phyloP scores from a whole-genome alignment of 192 early-diverging fungal species.

The Gonapodya prolifera region DNA sequence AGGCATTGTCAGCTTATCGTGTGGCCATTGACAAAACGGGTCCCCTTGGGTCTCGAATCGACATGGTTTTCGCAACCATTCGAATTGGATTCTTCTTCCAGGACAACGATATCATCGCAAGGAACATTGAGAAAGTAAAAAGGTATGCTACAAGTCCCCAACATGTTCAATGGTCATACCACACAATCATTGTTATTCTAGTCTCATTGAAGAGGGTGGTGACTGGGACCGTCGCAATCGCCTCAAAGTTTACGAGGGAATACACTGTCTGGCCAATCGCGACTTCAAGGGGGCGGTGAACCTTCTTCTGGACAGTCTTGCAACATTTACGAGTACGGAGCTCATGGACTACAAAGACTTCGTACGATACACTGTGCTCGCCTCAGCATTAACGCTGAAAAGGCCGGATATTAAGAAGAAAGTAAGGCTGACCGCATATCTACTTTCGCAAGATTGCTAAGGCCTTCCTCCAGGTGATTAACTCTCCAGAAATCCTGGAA shows the following conservation, averaged over 20 bases:
- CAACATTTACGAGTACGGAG: constrained; percentile 92
- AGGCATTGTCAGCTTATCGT: constrained; percentile 71
- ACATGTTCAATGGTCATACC: background rate
- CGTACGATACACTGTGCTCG: constrained; percentile 84
- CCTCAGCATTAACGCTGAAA: constrained; percentile 73
- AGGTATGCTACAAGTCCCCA: constrained; percentile 22
- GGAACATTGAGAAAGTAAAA: constrained; percentile 71
- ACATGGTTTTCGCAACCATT: constrained; percentile 83
- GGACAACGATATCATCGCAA: constrained; percentile 62
- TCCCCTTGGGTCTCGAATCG: constrained; percentile 84
- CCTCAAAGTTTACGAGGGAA: constrained; percentile 89
- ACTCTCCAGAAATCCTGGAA: constrained; percentile 93
- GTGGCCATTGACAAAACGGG: constrained; percentile 76
- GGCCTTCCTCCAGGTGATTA: constrained; percentile 47
- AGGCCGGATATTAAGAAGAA: constrained; percentile 91
- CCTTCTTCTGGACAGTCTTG: constrained; percentile 86
- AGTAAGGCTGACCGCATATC: constrained; percentile 28
- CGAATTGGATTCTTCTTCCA: constrained; percentile 90
- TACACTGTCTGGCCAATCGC: constrained; percentile 83
- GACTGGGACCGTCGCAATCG: constrained; percentile 99
- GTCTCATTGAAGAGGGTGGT: constrained; percentile 93
- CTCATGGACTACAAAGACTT: constrained; percentile 96
- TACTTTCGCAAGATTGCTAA: background rate
- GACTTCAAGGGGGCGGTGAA: constrained; percentile 89
- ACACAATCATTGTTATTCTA: constrained; percentile 11